Evolutionary conservation across 2,329 filamentous ascomycete species (phyloP), one percentile per base, ranked within the genome.

Genomic region (Teratosphaeria epicoccoides): DNA sequence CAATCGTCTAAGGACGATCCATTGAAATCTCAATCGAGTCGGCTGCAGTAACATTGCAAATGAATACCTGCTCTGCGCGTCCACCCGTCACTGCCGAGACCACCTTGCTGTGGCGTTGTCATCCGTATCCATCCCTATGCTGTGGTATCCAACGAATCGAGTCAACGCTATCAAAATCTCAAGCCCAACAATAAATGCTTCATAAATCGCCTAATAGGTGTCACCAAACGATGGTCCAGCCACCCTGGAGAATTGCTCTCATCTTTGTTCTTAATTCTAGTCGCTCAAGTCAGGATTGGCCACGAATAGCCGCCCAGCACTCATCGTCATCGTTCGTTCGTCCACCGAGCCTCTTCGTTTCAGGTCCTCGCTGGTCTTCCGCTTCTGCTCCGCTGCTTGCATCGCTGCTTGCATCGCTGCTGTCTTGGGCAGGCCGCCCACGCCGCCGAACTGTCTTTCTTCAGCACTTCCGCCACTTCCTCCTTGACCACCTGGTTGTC

Each of bases 321-420:
- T 74, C 66, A 93, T 83, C 1, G 86, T 90, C 70, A 82, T 84
- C 4, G 85, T 86, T 63, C 85, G 77, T 69, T 93, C 88, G 65
- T 93, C 88, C 47, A 94, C 87, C 64, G 87, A 93, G 52, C 88
- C 88, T 63, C 86, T 77, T 60, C 88, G 77, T 61, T 77, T 79
- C 51, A 94, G 73, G 56, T 91, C 87, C 23, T 88, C 86, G 3
- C 79, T 76, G 49, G 76, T 82, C 71, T 81, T 84, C 50, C 79
- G 73, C 62, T 79, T 83, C 74, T 84, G 83, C 64, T 84, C 54
- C 50, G 63, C 61, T 49, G 65, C 59, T 23, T 60, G 56, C 22
- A 56, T 43, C 50, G 63, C 61, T 49, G 65, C 59, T 23, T 60
- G 56, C 23, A 54, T 51, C 14, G 49, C 47, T 63, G 57, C 45